Evolutionary conservation across 352 stramenopile species (phyloP).

Genomic region (Phytopythium aichiense): DNA sequence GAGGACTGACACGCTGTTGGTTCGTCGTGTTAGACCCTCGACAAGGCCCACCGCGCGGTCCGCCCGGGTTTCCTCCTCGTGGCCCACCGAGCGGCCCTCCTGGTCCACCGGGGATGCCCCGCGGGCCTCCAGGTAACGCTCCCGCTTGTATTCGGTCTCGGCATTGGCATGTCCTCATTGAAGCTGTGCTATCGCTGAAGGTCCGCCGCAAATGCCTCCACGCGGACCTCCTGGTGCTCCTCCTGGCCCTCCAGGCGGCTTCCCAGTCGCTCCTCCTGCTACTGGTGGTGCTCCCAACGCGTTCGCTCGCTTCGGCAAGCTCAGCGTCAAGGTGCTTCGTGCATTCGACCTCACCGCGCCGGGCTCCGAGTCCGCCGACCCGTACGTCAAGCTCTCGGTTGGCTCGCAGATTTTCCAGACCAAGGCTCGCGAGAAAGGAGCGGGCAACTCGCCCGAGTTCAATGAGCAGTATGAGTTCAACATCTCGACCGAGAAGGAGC

Average conservation of each 20-base stretch:
- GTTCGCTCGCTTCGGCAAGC: constrained; percentile 87
- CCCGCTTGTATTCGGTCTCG: not conserved
- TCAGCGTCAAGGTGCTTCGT: constrained; percentile 89
- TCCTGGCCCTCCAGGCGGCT: constrained; percentile 19
- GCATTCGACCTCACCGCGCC: constrained; percentile 90
- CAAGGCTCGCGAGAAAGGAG: constrained; percentile 82
- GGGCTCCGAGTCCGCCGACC: constrained; percentile 91
- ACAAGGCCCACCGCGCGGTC: not conserved
- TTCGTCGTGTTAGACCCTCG: not conserved
- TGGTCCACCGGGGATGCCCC: constrained; percentile 21
- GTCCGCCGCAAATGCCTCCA: constrained; percentile 10
- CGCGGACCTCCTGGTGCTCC: constrained; percentile 24
- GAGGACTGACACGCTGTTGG: not conserved
- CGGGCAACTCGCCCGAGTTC: constrained; percentile 91
- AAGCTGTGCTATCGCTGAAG: not conserved
- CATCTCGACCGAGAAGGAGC: constrained; percentile 93
- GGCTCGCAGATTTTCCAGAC: constrained; percentile 79
- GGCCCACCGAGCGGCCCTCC: constrained; percentile 17
- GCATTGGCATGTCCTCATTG: not conserved
- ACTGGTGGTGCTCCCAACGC: constrained; percentile 20
- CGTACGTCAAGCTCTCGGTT: constrained; percentile 92
- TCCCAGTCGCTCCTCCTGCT: constrained; percentile 14
- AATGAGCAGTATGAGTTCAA: constrained; percentile 94
- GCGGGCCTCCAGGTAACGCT: constrained; percentile 22
- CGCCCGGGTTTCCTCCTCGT: constrained; percentile 12